A percentile compares a stretch with the other conserved stretches of the same genome.
Conservation (phyloP, 495 filamentous ascomycete species). For the Amphirosellinia nigrospora region DNA sequence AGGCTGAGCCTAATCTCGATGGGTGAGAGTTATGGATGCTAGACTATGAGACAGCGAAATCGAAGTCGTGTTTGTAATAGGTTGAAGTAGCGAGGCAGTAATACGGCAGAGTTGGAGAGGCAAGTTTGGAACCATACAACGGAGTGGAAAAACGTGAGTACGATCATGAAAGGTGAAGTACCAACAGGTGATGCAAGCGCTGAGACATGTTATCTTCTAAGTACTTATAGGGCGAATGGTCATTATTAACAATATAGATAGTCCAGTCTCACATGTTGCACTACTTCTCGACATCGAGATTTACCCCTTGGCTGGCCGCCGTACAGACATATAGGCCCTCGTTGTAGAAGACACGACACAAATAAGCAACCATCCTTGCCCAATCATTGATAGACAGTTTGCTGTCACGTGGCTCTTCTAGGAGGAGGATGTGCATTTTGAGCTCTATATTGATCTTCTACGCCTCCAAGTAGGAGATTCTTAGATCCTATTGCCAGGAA, state of each 20-base stretch:
- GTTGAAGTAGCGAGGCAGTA: background rate
- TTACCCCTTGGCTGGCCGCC: background rate
- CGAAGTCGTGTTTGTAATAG: background rate
- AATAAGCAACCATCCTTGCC: background rate
- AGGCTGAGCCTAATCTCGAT: background rate
- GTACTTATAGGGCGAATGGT: background rate
- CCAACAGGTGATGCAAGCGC: background rate
- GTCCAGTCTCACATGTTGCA: background rate
- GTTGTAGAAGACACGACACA: background rate
- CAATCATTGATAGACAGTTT: background rate
- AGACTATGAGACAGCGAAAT: background rate
- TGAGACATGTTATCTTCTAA: background rate
- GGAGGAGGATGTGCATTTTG: background rate
- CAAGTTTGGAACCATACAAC: background rate
- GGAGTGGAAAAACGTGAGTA: background rate
- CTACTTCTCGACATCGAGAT: background rate
- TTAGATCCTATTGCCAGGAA: too few relatives aligned
- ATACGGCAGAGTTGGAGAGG: background rate
- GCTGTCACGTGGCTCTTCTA: background rate
- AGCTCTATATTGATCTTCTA: background rate
- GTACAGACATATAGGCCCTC: background rate
- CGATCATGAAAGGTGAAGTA: background rate
- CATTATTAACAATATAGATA: background rate
- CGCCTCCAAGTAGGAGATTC: too few relatives aligned
- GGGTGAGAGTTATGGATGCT: background rate